Evolutionary conservation across 1,284 basidiomycete species (phyloP).

Genomic region (Sphagnurus paluster): DNA sequence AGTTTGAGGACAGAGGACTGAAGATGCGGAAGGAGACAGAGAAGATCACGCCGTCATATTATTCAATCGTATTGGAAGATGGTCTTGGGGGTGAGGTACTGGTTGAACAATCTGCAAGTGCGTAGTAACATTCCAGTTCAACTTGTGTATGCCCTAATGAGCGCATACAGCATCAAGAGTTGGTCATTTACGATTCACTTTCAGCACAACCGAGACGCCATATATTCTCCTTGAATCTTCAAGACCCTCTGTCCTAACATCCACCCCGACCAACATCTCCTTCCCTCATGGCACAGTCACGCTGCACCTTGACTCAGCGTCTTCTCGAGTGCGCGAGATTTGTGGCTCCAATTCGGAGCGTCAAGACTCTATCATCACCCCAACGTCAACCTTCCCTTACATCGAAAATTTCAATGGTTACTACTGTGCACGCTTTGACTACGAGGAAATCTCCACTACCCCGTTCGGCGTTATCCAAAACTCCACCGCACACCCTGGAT

Average conservation of each 20-base stretch:
- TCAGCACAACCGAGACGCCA: constrained; percentile 45
- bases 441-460: constrained; percentile 23
- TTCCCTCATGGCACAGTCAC: constrained; percentile 60
- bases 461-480: constrained; percentile 53
- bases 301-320: constrained; percentile 29
- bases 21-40: constrained; percentile 59
- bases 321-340: constrained; percentile 46
- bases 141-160: constrained; percentile 7
- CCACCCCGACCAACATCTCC: constrained; percentile 57
- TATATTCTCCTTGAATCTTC: constrained; percentile 75
- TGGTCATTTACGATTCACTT: constrained; percentile 76
- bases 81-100: constrained; percentile 49
- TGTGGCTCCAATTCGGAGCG: constrained; percentile 73
- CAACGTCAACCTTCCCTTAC: constrained; percentile 50
- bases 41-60: constrained; percentile 66
- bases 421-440: constrained; percentile 75
- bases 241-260: constrained; percentile 61
- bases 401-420: constrained; percentile 60
- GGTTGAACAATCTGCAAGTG: constrained; percentile 73
- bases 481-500: constrained; percentile 36
- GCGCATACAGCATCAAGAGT: constrained; percentile 60
- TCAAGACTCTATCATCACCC: constrained; percentile 72
- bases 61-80: constrained; percentile 60
- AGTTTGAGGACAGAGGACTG: constrained; percentile 65
- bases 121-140: constrained; percentile 24